These are phyloP conservation scores for Raddia distichophylla DNA, from an alignment of 176 grass and related monocot genomes.

Conservation along the genomic window DNA sequence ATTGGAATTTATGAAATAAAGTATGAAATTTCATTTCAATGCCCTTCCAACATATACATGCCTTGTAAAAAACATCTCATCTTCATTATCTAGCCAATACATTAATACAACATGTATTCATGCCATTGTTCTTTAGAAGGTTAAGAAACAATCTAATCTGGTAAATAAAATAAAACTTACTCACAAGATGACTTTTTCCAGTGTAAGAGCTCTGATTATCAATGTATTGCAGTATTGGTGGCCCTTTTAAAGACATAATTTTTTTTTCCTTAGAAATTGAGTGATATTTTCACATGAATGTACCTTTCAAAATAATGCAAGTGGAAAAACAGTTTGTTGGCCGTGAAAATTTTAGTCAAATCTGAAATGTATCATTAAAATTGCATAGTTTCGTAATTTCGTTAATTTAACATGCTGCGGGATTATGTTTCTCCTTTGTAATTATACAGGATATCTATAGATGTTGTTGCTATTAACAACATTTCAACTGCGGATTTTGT, in stretches of 20 bases:
- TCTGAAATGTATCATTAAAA: background rate
- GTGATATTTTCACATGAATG: background rate
- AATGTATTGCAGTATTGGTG: background rate
- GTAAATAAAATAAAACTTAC: background rate
- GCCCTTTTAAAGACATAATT: background rate
- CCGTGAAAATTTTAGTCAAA: background rate
- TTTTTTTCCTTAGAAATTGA: background rate
- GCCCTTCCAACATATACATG: background rate
- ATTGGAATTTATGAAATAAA: background rate
- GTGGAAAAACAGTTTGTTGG: background rate
- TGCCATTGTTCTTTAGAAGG: background rate
- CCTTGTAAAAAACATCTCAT: background rate
- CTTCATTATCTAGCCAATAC: background rate
- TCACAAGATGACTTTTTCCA: background rate
- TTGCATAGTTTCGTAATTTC: background rate
- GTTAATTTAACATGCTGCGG: background rate
- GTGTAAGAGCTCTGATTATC: background rate
- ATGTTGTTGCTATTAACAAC: background rate
- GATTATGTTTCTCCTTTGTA: no score
- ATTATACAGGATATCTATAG: no score
- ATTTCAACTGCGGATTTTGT: background rate
- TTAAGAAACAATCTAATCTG: background rate
- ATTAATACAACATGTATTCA: background rate
- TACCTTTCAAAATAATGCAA: background rate
- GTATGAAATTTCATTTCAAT: background rate